Evolutionary conservation across 2,329 filamentous ascomycete genomes (phyloP).

Genomic region (Chaetomiaceae sp.): DNA sequence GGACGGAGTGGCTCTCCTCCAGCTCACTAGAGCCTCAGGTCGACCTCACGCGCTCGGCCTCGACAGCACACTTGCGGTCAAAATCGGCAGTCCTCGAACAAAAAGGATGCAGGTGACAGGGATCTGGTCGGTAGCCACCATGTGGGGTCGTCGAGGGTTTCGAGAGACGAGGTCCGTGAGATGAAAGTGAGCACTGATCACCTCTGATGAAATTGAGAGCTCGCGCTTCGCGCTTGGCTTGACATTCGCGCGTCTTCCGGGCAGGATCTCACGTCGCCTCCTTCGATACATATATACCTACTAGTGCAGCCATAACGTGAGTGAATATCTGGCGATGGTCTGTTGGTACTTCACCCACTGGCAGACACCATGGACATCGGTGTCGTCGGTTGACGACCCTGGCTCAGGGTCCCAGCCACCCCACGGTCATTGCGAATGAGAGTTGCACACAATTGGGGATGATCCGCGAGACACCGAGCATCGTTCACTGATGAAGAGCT

Average conservation of each 20-base stretch:
- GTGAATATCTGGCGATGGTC: too few relatives aligned
- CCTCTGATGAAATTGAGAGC: slow-evolving; percentile 6
- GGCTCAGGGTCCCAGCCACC: background rate
- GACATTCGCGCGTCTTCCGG: background rate
- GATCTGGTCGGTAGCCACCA: background rate
- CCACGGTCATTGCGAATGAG: background rate
- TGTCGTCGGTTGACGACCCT: too few relatives aligned
- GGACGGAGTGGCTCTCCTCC: background rate
- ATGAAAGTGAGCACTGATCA: slow-evolving; percentile 14
- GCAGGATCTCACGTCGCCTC: too few relatives aligned
- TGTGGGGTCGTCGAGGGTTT: slow-evolving; percentile 3
- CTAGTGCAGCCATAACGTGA: too few relatives aligned
- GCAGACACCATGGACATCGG: too few relatives aligned
- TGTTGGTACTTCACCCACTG: too few relatives aligned
- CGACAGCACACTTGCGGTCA: background rate
- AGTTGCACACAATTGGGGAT: background rate
- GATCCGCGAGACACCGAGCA: background rate
- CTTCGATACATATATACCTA: too few relatives aligned
- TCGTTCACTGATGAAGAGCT: too few relatives aligned
- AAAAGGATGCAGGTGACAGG: background rate
- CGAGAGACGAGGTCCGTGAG: slow-evolving; percentile 1
- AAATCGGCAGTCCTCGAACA: background rate
- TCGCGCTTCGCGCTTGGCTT: slow-evolving; percentile 14
- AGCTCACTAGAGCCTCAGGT: background rate
- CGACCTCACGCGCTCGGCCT: background rate